phyloP scores from a whole-genome alignment of 768 basidiomycete genomes.

The Scleroderma bovista region DNA sequence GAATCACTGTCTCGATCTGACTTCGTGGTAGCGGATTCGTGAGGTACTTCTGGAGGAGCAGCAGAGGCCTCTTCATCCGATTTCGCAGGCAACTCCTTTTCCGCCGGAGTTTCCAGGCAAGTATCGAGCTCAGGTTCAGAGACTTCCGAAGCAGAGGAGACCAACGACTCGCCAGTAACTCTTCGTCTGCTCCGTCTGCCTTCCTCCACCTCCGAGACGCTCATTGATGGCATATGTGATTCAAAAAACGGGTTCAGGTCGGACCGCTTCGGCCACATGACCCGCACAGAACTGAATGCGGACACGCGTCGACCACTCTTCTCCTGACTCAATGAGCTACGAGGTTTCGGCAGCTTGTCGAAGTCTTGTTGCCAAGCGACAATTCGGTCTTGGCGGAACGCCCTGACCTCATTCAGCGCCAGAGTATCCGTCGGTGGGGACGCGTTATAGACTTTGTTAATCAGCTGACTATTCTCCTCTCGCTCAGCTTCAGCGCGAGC shows the following conservation, averaged over 20 bases:
- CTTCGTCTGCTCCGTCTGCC: conserved; percentile 39
- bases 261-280: conserved; percentile 64
- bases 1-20: conserved; percentile 79
- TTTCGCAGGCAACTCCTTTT: conserved; percentile 12
- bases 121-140: conserved; percentile 55
- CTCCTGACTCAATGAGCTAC: conserved; percentile 44
- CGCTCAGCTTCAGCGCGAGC: conserved; percentile 69
- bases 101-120: conserved; percentile 17
- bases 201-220: conserved; percentile 73
- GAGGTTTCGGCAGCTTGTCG: conserved; percentile 74
- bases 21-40: conserved; percentile 25
- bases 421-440: conserved; percentile 81
- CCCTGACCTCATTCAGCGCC: conserved; percentile 79
- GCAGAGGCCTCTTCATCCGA: conserved; percentile 14
- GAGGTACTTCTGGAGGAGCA: conserved; percentile 6
- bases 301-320: conserved; percentile 51
- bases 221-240: conserved; percentile 54
- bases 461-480: conserved; percentile 63
- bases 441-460: conserved; percentile 77
- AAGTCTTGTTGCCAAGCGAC: conserved; percentile 97
- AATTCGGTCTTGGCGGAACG: conserved; percentile 86
- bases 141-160: conserved; percentile 67
- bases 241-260: conserved; percentile 54
- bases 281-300: conserved; percentile 63
- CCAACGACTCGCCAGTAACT: conserved; percentile 48